A percentile compares a stretch with the other conserved stretches of the same genome.
phyloP scores from a whole-genome alignment of 2,329 filamentous ascomycete genomes.

The Sarocladium brachiariae region DNA sequence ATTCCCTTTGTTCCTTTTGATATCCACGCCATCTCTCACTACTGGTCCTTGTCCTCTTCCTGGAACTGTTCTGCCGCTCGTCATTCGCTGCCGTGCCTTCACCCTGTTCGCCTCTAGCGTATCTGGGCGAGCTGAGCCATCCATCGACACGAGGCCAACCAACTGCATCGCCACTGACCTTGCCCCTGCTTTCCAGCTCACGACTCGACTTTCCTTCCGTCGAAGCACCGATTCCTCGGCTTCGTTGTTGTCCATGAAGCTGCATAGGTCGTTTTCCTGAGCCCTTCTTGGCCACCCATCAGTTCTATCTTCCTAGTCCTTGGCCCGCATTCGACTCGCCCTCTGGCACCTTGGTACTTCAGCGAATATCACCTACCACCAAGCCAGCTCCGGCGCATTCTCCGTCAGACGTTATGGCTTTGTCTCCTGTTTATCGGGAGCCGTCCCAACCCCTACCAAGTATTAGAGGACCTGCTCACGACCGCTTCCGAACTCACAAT shows the following conservation, averaged over 20 bases:
- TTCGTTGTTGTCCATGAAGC: not conserved
- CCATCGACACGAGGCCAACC: conserved; percentile 4
- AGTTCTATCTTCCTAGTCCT: not conserved
- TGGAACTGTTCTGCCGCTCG: not conserved
- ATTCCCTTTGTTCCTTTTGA: too few species aligned
- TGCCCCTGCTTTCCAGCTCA: conserved; percentile 2
- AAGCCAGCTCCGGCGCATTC: not conserved
- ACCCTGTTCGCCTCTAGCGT: conserved; percentile 3
- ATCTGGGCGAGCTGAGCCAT: conserved; percentile 5
- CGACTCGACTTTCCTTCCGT: not conserved
- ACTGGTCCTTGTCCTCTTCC: not conserved
- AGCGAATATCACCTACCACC: not conserved
- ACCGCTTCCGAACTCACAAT: conserved; percentile 23
- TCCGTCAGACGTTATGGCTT: conserved; percentile 24
- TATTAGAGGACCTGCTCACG: conserved; percentile 26
- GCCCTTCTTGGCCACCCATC: conserved; percentile 1
- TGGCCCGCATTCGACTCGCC: conserved; percentile 2
- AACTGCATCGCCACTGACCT: conserved; percentile 5
- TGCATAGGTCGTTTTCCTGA: not conserved
- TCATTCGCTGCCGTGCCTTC: conserved; percentile 1
- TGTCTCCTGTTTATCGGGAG: conserved; percentile 29
- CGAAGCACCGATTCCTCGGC: not conserved
- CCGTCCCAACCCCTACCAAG: conserved; percentile 28
- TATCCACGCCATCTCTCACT: too few species aligned
- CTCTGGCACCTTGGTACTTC: not conserved